Conservation (phyloP, 495 filamentous ascomycete genomes). For the Xylaria flabelliformis region DNA sequence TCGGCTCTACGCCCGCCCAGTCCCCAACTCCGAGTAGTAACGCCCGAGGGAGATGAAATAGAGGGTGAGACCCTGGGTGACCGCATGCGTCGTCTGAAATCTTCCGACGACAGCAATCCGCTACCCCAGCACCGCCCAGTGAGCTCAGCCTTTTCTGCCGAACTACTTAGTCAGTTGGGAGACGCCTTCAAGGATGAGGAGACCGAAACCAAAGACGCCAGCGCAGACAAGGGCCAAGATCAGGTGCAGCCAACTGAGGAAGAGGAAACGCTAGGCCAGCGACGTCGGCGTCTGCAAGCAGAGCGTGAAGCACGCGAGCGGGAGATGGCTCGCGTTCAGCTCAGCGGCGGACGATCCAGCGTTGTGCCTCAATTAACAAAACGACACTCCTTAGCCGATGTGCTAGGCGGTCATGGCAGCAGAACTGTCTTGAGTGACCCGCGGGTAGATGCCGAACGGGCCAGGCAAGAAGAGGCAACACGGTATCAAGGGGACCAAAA, state of each 20-base stretch:
- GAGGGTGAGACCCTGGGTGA: slow-evolving; percentile 83
- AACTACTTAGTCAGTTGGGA: slow-evolving; percentile 76
- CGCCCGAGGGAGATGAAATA: slow-evolving; percentile 56
- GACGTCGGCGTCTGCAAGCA: slow-evolving; percentile 78
- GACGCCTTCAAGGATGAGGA: slow-evolving; percentile 51
- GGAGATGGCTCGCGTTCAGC: slow-evolving; percentile 42
- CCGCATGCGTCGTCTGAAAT: slow-evolving; percentile 72
- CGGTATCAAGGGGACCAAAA: slow-evolving; percentile 44
- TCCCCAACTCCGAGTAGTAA: slow-evolving; percentile 40
- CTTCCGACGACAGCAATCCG: slow-evolving; percentile 49
- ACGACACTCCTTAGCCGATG: slow-evolving; percentile 40
- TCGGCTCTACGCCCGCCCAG: slow-evolving; percentile 34
- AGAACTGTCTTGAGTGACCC: slow-evolving; percentile 32
- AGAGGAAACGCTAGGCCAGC: slow-evolving; percentile 90
- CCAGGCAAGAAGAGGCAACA: slow-evolving; percentile 41
- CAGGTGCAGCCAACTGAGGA: slow-evolving; percentile 56
- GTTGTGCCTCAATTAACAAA: slow-evolving; percentile 33
- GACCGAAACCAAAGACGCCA: slow-evolving; percentile 33
- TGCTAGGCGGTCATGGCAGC: slow-evolving; percentile 32
- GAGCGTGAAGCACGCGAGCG: slow-evolving; percentile 65
- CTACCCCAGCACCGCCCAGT: slow-evolving; percentile 63
- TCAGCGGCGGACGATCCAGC: slow-evolving; percentile 21
- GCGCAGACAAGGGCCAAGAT: slow-evolving; percentile 42
- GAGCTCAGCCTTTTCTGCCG: slow-evolving; percentile 78
- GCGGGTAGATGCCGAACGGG: slow-evolving; percentile 35